Base-by-base conservation (phyloP, 345 rosid genomes). In the Noccaea caerulescens region DNA sequence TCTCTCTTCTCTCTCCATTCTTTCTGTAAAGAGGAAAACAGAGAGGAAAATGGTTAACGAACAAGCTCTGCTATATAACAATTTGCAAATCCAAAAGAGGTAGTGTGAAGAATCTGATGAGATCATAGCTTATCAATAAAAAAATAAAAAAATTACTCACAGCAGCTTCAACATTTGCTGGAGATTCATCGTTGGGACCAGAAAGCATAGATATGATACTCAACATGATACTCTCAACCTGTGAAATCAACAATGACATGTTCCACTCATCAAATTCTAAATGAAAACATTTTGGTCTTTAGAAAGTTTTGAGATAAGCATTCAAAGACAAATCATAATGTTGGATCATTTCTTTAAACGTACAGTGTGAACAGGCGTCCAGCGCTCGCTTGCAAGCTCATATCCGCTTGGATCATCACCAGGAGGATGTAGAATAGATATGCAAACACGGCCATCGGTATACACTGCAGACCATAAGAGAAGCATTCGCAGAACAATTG, bases 181-280 rank as follows among this genome's bases (percentile, higher is more conserved):
- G 96, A 72, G 98, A 90, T 68, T 89, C 96, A 3, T 92, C 96
- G 6, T 89, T 92, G 30, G 98, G 96, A 70, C 88, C 69, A 14
- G 96, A 92, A 49, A 92, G 92, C 94, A 89, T 92, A 1, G 92
- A 89, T 71, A 89, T 88, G 52, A 88, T 86, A 77, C 96, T 92
- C 84, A 89, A 82, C 51, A 92, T 84, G 30, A 89, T 89, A 64
- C 94, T 92, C 75, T 92, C 94, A 62, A 89, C 96, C 94, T 89
- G 85, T 16, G 18, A 69, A n/a, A 65, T 32, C 39, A 55, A 4
- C 32, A 44, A 4, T 18, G 18, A 6, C 1, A 0, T 4, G 10
- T 10, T 12, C 1, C 34, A 68, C 13, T 18, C 6, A 42, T 14
- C 43, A 66, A 39, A 47, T 34, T 34, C 68, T 10, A 9, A 14